Evolutionary conservation across 1,284 basidiomycete genomes (phyloP), one percentile per base, ranked within the genome.

Genomic region (Puccinia novopanici): DNA sequence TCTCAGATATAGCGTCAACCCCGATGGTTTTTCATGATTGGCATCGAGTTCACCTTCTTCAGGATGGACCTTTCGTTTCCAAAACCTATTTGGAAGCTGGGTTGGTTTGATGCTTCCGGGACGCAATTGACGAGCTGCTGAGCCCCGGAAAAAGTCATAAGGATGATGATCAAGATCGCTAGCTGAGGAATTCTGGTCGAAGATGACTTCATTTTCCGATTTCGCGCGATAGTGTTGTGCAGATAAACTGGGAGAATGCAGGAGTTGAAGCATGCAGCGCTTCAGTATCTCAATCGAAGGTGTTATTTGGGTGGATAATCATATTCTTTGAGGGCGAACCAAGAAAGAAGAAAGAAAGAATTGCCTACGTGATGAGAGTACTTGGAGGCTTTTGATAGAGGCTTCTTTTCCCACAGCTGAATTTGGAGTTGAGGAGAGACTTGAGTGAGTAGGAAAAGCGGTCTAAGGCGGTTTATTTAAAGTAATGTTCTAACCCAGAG

Each of bases 121-220:
- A 42, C 63, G 63, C 37, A 67, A 67, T 48, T 45, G 63, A 67
- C 63, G 63, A 40, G 63, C 12, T 45, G 40, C 22, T 40, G 48
- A 45, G 40, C 48, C 63, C 63, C 45, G 13, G 63, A 17, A 40
- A 67, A 24, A 48, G 63, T 27, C 22, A 67, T 15, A 45, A 67
- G 22, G 42, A 67, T 48, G 42, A 67, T 19, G 1, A 67, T 15
- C 42, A 67, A 48, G 42, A 67, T 27, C 63, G 63, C 45, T 8
- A 67, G 40, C 19, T 40, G 42, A 45, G 40, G 37, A 19, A 67
- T 42, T 67, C 63, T 15, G 37, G 37, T 42, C 22, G 40, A 22
- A 42, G 63, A 45, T 40, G 48, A 67, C 63, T 67, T n/a, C 63
- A 67, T 67, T 27, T 40, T 37, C 13, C 22, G 10, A 65, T 27